These are phyloP conservation scores for Mycena capillaripes DNA, from an alignment of 768 basidiomycete genomes.

Conservation along the genomic window DNA sequence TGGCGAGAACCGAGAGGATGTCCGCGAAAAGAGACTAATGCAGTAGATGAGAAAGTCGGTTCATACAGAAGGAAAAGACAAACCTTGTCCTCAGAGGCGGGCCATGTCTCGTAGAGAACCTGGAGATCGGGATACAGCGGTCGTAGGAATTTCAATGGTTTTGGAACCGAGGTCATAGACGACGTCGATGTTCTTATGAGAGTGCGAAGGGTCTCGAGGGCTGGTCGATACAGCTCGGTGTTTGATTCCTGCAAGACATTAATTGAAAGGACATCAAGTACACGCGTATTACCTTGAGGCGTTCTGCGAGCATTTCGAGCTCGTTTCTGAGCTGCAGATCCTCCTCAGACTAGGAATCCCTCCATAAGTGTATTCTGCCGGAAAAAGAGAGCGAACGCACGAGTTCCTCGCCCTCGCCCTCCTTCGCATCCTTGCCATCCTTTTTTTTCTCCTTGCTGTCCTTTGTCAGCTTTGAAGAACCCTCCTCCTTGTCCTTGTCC, in stretches of 20 bases:
- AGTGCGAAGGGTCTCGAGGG: constrained; percentile 93
- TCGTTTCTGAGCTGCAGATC: constrained; percentile 94
- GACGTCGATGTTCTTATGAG: constrained; percentile 91
- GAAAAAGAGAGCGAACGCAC: constrained; percentile 62
- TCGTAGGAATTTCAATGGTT: constrained; percentile 97
- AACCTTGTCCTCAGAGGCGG: constrained; percentile 84
- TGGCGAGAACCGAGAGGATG: constrained; percentile 97
- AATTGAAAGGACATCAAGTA: constrained; percentile 26
- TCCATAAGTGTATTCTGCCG: constrained; percentile 8
- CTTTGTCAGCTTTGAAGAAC: constrained; percentile 68
- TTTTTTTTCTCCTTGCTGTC: constrained; percentile 66
- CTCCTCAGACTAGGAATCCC: constrained; percentile 84
- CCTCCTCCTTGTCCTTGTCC: constrained; percentile 66
- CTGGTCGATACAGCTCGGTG: constrained; percentile 86
- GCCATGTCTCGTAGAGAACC: constrained; percentile 86
- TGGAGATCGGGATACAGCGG: constrained; percentile 93
- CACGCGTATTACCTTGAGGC: constrained; percentile 76
- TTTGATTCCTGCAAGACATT: constrained; percentile 81
- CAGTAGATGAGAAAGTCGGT: constrained; percentile 1
- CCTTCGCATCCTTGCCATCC: constrained; percentile 65
- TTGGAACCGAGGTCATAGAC: constrained; percentile 99
- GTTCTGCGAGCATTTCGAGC: constrained; percentile 96
- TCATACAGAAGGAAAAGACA: neutral
- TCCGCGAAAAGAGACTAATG: constrained; percentile 92
- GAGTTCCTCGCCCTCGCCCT: constrained; percentile 82